A percentile compares a stretch with the other conserved stretches of the same genome.
These are phyloP conservation scores for Calonectria pseudoturangicola DNA, from an alignment of 2,329 filamentous ascomycete species.

Conservation along the genomic window DNA sequence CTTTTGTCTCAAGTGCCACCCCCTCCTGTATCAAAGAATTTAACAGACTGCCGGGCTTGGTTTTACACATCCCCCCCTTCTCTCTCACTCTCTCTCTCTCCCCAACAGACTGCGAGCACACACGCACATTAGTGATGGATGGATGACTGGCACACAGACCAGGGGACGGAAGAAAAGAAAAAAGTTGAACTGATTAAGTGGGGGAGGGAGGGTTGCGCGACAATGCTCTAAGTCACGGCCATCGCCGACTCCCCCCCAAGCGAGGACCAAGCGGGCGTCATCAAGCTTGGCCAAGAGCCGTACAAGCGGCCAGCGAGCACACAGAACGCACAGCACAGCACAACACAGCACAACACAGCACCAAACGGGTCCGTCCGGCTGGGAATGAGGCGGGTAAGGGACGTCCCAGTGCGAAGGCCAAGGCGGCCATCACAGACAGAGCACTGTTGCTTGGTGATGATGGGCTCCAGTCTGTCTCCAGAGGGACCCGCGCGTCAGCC, in stretches of 20 bases:
- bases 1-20: constrained; percentile 5
- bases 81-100: neutral
- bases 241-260: constrained; percentile 37
- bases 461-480: neutral
- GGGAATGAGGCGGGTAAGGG: constrained; percentile 27
- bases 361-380: constrained; percentile 23
- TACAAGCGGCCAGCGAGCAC: constrained; percentile 8
- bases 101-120: neutral
- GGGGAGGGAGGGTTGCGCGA: constrained; percentile 35
- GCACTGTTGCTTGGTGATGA: constrained; percentile 7
- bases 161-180: constrained; percentile 14
- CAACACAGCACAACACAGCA: constrained; percentile 24
- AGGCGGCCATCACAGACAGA: constrained; percentile 15
- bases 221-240: constrained; percentile 31
- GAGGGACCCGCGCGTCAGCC: constrained; percentile 31
- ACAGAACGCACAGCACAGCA: neutral
- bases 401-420: constrained; percentile 23
- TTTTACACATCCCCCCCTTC: neutral
- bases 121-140: neutral
- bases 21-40: neutral
- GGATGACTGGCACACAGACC: neutral
- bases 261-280: constrained; percentile 38
- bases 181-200: constrained; percentile 33
- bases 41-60: neutral
- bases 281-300: constrained; percentile 27